These are phyloP conservation scores for Lentinus polychrous DNA, from an alignment of 1,284 basidiomycete genomes.

Conservation along the genomic window DNA sequence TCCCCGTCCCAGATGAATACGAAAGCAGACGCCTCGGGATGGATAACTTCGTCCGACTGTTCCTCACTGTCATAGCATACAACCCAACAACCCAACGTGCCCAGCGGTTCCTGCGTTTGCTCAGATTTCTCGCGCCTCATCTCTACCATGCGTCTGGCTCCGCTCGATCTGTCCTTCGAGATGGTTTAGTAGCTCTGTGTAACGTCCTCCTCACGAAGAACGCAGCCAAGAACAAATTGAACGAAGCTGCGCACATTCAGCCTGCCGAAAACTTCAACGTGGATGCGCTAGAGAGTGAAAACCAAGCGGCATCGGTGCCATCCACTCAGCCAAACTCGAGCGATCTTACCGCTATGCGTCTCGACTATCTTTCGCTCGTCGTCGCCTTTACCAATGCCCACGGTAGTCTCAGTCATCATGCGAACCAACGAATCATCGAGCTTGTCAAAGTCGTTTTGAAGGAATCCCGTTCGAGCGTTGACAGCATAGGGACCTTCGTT, in stretches of 20 bases:
- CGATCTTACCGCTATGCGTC: conserved; percentile 50
- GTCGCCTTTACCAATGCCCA: conserved; percentile 49
- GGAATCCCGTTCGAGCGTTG: conserved; percentile 36
- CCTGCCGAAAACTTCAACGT: conserved; percentile 19
- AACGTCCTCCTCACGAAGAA: conserved; percentile 41
- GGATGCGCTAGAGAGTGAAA: conserved; percentile 18
- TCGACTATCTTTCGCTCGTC: conserved; percentile 61
- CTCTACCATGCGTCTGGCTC: conserved; percentile 49
- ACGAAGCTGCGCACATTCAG: conserved; percentile 30
- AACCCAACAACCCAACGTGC: conserved; percentile 61
- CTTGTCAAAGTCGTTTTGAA: conserved; percentile 54
- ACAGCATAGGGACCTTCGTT: conserved; percentile 43
- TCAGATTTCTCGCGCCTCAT: conserved; percentile 52
- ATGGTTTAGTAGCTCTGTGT: conserved; percentile 67
- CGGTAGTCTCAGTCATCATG: conserved; percentile 41
- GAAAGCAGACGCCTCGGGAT: conserved; percentile 51
- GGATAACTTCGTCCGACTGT: conserved; percentile 66
- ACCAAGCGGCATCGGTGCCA: conserved; percentile 28
- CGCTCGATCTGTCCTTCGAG: conserved; percentile 49
- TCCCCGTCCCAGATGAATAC: conserved; percentile 55
- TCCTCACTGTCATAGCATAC: conserved; percentile 77
- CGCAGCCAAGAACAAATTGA: conserved; percentile 38
- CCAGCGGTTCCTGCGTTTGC: conserved; percentile 58
- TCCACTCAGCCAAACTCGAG: conserved; percentile 41
- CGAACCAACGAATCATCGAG: conserved; percentile 49